Percentiles rank a stretch among this genome's conserved stretches.
Evolutionary conservation across 2,329 filamentous ascomycete species (phyloP).

Genomic region (Zelopaecilomyces penicillatus): DNA sequence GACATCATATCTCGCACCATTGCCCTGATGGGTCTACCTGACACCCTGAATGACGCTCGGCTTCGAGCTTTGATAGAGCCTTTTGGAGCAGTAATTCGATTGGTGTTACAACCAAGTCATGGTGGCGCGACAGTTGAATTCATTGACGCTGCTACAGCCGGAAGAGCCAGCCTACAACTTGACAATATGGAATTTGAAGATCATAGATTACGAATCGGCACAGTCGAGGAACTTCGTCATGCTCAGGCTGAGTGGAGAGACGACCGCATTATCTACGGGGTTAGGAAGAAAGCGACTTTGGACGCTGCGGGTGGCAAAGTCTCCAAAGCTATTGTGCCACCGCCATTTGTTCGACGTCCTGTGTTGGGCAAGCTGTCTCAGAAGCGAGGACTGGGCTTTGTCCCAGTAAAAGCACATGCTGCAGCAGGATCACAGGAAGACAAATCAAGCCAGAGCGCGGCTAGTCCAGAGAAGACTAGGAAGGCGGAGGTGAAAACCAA

Average conservation of each 20-base stretch:
- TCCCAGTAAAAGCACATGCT: slow-evolving; percentile 16
- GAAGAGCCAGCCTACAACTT: slow-evolving; percentile 57
- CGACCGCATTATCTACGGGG: slow-evolving; percentile 22
- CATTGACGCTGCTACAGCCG: slow-evolving; percentile 58
- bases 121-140: slow-evolving; percentile 84
- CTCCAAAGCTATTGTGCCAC: slow-evolving; percentile 32
- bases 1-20: slow-evolving; percentile 62
- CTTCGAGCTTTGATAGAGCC: slow-evolving; percentile 65
- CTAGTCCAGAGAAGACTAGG: slow-evolving; percentile 5
- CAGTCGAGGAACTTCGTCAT: slow-evolving; percentile 45
- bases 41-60: slow-evolving; percentile 84
- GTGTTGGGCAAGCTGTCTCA: slow-evolving; percentile 30
- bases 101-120: slow-evolving; percentile 72
- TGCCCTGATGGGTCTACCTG: slow-evolving; percentile 75
- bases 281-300: slow-evolving; percentile 20
- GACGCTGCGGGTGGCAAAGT: slow-evolving; percentile 10
- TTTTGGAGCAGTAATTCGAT: slow-evolving; percentile 62
- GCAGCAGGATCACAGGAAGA: slow-evolving; percentile 8
- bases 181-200: slow-evolving; percentile 48
- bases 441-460: slow-evolving; percentile 16
- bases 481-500: slow-evolving; percentile 40
- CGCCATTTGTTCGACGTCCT: slow-evolving; percentile 35
- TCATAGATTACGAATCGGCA: slow-evolving; percentile 45
- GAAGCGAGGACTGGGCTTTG: slow-evolving; percentile 38
- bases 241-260: slow-evolving; percentile 34